A percentile compares a stretch with the other conserved stretches of the same genome.
Conservation (phyloP, 768 basidiomycete species). For the Sarcodon sp. region DNA sequence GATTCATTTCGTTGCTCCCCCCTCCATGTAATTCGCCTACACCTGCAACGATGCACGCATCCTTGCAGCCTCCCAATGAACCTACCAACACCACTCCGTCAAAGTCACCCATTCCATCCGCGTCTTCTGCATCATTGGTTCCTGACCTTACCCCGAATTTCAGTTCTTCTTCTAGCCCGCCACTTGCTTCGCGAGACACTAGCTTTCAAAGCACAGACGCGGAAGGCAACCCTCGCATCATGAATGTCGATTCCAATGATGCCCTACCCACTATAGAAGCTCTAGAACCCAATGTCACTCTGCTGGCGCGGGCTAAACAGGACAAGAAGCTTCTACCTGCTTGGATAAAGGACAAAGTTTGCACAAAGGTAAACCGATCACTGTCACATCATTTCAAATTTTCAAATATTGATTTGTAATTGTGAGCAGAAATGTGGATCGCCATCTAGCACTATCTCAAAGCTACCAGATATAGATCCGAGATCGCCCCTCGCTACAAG, state of each 20-base stretch:
- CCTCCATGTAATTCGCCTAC: constrained; percentile 24
- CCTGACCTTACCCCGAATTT: constrained; percentile 54
- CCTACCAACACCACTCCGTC: too few species aligned
- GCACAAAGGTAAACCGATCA: neutral
- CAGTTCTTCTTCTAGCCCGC: constrained; percentile 59
- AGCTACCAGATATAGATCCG: too few species aligned
- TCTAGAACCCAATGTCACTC: neutral
- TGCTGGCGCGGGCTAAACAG: neutral
- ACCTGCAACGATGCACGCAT: constrained; percentile 9
- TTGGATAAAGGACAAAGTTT: neutral
- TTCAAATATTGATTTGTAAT: neutral
- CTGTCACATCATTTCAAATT: neutral
- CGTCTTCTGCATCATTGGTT: constrained; percentile 23
- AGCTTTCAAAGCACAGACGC: neutral
- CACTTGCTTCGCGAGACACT: constrained; percentile 14
- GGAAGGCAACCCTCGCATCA: neutral
- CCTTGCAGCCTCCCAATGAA: neutral
- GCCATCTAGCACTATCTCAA: too few species aligned
- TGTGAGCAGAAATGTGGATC: too few species aligned
- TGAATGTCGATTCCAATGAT: neutral
- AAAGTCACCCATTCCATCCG: constrained; percentile 5
- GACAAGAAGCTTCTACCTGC: neutral
- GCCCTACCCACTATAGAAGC: neutral
- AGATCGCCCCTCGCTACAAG: too few species aligned
- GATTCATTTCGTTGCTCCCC: constrained; percentile 2